phyloP scores from a whole-genome alignment of 208 protist genomes.

The Angomonas ambiguus region DNA sequence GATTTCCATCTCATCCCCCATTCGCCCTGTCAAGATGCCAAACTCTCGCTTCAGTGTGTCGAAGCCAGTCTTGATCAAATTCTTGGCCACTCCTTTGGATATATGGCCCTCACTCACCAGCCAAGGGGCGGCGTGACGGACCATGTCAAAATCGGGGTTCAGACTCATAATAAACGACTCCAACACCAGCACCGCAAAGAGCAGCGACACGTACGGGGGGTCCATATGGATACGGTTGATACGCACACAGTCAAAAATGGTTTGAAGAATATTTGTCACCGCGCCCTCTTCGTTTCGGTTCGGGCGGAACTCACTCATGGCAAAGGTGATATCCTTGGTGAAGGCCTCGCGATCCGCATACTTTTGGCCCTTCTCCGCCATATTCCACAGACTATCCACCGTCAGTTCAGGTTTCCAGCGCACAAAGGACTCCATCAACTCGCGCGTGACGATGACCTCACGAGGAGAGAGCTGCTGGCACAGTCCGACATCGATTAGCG shows the following conservation, averaged over 20 bases:
- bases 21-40: conserved; percentile 49
- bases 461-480: conserved; percentile 77
- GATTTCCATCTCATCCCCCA: conserved; percentile 45
- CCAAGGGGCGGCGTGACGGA: conserved; percentile 85
- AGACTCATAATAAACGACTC: conserved; percentile 92
- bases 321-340: conserved; percentile 28
- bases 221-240: conserved; percentile 84
- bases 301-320: conserved; percentile 77
- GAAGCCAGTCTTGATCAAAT: conserved; percentile 54
- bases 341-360: conserved; percentile 60
- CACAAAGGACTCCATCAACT: conserved; percentile 86
- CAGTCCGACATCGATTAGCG: conserved; percentile 86
- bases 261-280: conserved; percentile 82
- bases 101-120: conserved; percentile 83
- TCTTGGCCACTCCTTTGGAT: conserved; percentile 76
- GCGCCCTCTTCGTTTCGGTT: conserved; percentile 56
- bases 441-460: conserved; percentile 53
- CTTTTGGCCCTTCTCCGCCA: conserved; percentile 49
- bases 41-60: conserved; percentile 61
- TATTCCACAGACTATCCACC: conserved; percentile 55
- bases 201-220: conserved; percentile 81
- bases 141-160: conserved; percentile 89
- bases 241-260: conserved; percentile 80
- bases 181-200: conserved; percentile 88
- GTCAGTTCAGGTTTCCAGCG: conserved; percentile 73